A percentile compares a stretch with the other conserved stretches of the same genome.
These are phyloP conservation scores for Wallemia hederae DNA, from an alignment of 1,284 basidiomycete species.

Conservation along the genomic window DNA sequence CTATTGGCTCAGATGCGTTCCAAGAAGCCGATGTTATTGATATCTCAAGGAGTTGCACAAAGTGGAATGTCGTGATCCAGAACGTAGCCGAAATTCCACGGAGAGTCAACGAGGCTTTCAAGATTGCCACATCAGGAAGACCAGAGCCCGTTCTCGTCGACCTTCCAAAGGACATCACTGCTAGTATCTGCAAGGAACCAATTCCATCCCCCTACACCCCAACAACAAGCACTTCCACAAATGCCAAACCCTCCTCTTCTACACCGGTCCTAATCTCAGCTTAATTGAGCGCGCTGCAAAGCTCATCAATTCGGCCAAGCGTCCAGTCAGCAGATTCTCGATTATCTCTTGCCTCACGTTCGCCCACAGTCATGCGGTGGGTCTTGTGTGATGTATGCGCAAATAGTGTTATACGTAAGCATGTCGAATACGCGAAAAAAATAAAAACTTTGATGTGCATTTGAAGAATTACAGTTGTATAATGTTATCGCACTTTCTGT, in stretches of 20 bases:
- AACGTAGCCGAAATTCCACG: constrained; percentile 79
- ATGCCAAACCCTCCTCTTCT: constrained; percentile 36
- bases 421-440: no score
- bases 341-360: constrained; percentile 52
- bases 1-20: constrained; percentile 91
- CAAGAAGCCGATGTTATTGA: constrained; percentile 93
- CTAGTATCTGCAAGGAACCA: constrained; percentile 56
- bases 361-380: constrained; percentile 29
- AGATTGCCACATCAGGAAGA: constrained; percentile 86
- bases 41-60: constrained; percentile 86
- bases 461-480: no score
- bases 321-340: constrained; percentile 55
- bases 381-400: no score
- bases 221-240: constrained; percentile 46
- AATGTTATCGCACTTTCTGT: no score
- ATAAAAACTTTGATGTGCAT: no score
- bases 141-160: constrained; percentile 94
- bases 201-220: constrained; percentile 66
- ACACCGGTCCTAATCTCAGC: constrained; percentile 24
- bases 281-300: constrained; percentile 55
- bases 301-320: constrained; percentile 71
- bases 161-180: constrained; percentile 90
- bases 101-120: constrained; percentile 95
- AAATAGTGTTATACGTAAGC: no score
- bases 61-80: constrained; percentile 99